Evolutionary conservation across 441 rosid species (phyloP), one percentile per base, ranked within the genome.

Genomic region (Arabidopsis hybrid): DNA sequence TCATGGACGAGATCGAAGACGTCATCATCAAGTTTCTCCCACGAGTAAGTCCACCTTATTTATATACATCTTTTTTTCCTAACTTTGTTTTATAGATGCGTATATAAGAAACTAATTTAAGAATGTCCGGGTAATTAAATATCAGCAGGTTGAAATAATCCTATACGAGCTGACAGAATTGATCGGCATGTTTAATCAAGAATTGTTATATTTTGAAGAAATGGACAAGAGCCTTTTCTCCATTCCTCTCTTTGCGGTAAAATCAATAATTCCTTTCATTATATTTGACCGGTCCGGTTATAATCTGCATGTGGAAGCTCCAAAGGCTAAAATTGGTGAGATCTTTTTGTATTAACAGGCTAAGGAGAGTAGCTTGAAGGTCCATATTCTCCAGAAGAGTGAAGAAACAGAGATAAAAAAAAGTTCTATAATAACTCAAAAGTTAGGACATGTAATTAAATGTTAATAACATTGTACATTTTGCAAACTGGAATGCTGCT

Each of bases 101-200:
- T 36, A 9, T 16, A 36, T 36, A 36, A 51, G 13, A 63, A 5
- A 40, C 1, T 59, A 40, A 52, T 43, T 66, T 29, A 51, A 51
- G 36, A 26, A 34, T 45, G 58, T 17, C 77, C 49, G 9, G 35
- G 47, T 76, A 49, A 39, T 56, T 57, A 64, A 6, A 70, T 49
- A 64, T 64, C 42, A 70, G 79, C 88, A 85, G 90, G 84, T 79
- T 47, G 93, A 90, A 79, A 83, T 80, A 67, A 57, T 83, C 21
- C 73, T 86, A 10, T 83, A 78, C 18, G 62, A 85, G 74, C 8
- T 82, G 0, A 80, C 88, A 18, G 92, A 91, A 73, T 78, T 88
- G 9, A 52, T 81, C 13, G 76, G 80, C 78, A 85, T 82, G 52
- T 34, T 81, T 18, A 80, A 85, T 65, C 79, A 78, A 60, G 81